These are phyloP conservation scores for Aureobasidium sp. DNA, from an alignment of 2,329 filamentous ascomycete genomes.

Conservation along the genomic window DNA sequence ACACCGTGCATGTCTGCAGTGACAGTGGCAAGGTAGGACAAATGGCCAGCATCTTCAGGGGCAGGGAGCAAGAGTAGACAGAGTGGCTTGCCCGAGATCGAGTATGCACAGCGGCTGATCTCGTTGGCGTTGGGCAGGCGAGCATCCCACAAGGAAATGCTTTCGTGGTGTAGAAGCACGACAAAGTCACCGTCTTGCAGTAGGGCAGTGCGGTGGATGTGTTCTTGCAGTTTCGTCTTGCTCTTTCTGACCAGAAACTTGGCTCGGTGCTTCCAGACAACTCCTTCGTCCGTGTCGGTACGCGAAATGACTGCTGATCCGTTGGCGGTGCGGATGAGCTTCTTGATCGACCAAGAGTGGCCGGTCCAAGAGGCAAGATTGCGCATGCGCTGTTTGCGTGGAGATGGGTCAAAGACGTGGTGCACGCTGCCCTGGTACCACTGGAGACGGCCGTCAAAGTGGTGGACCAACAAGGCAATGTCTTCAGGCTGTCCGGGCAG, in stretches of 20 bases:
- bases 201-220: slow-evolving; percentile 73
- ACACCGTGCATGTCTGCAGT: slow-evolving; percentile 69
- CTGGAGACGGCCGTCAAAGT: slow-evolving; percentile 75
- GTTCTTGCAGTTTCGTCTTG: slow-evolving; percentile 55
- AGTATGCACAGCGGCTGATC: slow-evolving; percentile 51
- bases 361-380: slow-evolving; percentile 69
- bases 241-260: slow-evolving; percentile 57
- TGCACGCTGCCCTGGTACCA: slow-evolving; percentile 73
- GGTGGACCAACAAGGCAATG: slow-evolving; percentile 59
- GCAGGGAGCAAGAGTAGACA: slow-evolving; percentile 71
- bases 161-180: slow-evolving; percentile 65
- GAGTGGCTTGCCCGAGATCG: slow-evolving; percentile 59
- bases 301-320: slow-evolving; percentile 73
- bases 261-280: slow-evolving; percentile 69
- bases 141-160: slow-evolving; percentile 73
- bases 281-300: slow-evolving; percentile 67
- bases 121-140: slow-evolving; percentile 49
- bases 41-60: slow-evolving; percentile 42
- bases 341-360: slow-evolving; percentile 70
- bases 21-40: slow-evolving; percentile 66
- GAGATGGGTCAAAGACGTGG: slow-evolving; percentile 66
- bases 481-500: background rate
- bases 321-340: slow-evolving; percentile 77
- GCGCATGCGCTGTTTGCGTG: slow-evolving; percentile 49
- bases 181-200: slow-evolving; percentile 70